Evolutionary conservation across 345 rosid species (phyloP), one percentile per base, ranked within the genome.

Genomic region (Alliaria petiolata): DNA sequence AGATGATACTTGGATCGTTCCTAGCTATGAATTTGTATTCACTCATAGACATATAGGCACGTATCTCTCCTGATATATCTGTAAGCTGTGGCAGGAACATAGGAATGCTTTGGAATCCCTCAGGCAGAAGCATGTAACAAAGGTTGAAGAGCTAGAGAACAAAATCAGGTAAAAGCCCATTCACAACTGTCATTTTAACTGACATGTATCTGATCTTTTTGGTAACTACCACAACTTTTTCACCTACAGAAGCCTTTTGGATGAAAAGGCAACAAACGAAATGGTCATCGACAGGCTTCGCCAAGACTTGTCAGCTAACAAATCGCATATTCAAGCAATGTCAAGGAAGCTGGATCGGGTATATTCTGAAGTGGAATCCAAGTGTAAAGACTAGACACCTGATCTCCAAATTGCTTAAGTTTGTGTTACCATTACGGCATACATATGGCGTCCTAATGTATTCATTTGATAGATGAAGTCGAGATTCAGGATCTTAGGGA

Each of bases 401-500:
- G 7, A 39, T 54, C 53, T 39, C 12, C 9, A 33, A 45, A 4
- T 15, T 19, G 9, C 31, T 19, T 38, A 14, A 30, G 39, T 51
- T 45, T 62, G 14, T 61, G 46, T 47, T 71, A 16, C 4, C 50
- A 4, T 56, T 19, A 44, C 15, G 16, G 60, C 38, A 52, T 26
- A 44, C 35, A 0, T 15, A 31, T 59, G 43, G 16, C 69, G 76
- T 33, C 25, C 47, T 65, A 16, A 75, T 59, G 57, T 42, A 22
- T 20, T 46, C 13, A 17, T 63, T 51, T 74, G 63, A 26, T 84
- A 89, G 98, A 84, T 84, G 73, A 78, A 70, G 64, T 77, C 4
- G 93, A 89, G 83, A 84, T 85, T 80, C 90, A 78, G 76, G 98
- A 89, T 84, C 80, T 92, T 77, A 92, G 77, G 82, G 97, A 89